phyloP scores from a whole-genome alignment of 2,329 filamentous ascomycete species.

The Amphichorda felina region DNA sequence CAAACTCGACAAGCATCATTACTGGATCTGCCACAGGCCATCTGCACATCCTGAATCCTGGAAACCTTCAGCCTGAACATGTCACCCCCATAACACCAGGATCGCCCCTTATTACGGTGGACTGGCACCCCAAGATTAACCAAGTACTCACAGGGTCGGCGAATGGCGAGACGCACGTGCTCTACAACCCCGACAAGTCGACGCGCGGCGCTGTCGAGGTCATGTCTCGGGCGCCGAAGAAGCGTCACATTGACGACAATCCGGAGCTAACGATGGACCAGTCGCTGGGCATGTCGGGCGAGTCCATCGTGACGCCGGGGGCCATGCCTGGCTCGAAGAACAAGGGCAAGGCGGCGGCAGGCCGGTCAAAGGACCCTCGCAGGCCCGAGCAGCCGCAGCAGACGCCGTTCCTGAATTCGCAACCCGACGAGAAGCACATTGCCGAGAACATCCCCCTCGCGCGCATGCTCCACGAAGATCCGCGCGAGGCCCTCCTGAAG shows the following conservation, averaged over 20 bases:
- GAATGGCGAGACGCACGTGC: conserved; percentile 77
- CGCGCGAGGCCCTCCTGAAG: conserved; percentile 82
- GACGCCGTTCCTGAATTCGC: conserved; percentile 83
- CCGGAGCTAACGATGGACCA: conserved; percentile 77
- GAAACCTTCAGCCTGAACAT: conserved; percentile 73
- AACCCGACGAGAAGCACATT: conserved; percentile 84
- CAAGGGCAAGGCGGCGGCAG: conserved; percentile 66
- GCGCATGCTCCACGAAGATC: conserved; percentile 92
- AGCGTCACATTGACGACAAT: conserved; percentile 90
- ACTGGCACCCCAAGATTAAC: conserved; percentile 92
- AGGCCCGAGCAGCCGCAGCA: conserved; percentile 73
- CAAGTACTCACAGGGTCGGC: conserved; percentile 92
- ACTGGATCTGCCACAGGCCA: conserved; percentile 80
- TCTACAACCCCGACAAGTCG: conserved; percentile 83
- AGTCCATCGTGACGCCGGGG: conserved; percentile 64
- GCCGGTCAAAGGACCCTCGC: conserved; percentile 65
- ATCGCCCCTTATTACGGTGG: conserved; percentile 68
- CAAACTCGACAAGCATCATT: conserved; percentile 71
- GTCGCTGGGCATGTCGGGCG: conserved; percentile 68
- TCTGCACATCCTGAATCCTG: conserved; percentile 86
- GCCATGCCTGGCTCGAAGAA: conserved; percentile 37
- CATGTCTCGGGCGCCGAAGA: conserved; percentile 89
- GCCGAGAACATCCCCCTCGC: conserved; percentile 80
- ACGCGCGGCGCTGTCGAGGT: conserved; percentile 72
- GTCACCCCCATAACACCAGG: conserved; percentile 83